Percentiles rank a stretch among this genome's conserved stretches.
Conservation (phyloP, 208 protist genomes). For the Jaenimonas drosophilae region DNA sequence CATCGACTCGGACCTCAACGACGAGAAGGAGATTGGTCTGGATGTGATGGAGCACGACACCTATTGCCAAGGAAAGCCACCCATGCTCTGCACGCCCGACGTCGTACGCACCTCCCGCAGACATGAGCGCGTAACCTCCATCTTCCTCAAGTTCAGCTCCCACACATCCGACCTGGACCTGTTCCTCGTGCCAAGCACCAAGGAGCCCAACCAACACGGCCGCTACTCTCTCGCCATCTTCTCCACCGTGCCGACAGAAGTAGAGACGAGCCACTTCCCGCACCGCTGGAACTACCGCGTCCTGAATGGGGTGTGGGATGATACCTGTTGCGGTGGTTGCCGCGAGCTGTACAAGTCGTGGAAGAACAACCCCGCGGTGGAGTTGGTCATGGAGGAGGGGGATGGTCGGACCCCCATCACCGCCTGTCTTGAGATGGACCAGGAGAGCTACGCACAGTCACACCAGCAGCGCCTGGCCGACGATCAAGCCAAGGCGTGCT, state of each 20-base stretch:
- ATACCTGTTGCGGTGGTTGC: slow-evolving; percentile 58
- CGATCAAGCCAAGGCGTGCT: not conserved
- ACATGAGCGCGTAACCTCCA: slow-evolving; percentile 26
- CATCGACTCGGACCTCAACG: slow-evolving; percentile 55
- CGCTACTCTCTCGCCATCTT: slow-evolving; percentile 63
- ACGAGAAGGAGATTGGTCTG: slow-evolving; percentile 58
- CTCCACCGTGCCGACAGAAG: slow-evolving; percentile 28
- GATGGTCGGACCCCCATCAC: slow-evolving; percentile 16
- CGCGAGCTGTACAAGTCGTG: slow-evolving; percentile 50
- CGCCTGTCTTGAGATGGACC: slow-evolving; percentile 25
- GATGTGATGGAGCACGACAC: slow-evolving; percentile 40
- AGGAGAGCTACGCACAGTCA: not conserved
- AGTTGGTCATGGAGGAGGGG: slow-evolving; percentile 18
- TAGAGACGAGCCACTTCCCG: slow-evolving; percentile 37
- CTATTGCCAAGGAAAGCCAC: slow-evolving; percentile 16
- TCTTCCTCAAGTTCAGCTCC: slow-evolving; percentile 28
- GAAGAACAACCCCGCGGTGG: slow-evolving; percentile 69
- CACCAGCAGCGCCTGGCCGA: not conserved
- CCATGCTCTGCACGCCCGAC: slow-evolving; percentile 32
- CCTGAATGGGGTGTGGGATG: slow-evolving; percentile 48
- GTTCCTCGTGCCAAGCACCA: slow-evolving; percentile 63
- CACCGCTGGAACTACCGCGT: slow-evolving; percentile 67
- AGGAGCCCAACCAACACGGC: slow-evolving; percentile 27
- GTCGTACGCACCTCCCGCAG: slow-evolving; percentile 16
- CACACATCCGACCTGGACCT: slow-evolving; percentile 27